Evolutionary conservation across 441 rosid genomes (phyloP).

Genomic region (Raphanus hybrid): DNA sequence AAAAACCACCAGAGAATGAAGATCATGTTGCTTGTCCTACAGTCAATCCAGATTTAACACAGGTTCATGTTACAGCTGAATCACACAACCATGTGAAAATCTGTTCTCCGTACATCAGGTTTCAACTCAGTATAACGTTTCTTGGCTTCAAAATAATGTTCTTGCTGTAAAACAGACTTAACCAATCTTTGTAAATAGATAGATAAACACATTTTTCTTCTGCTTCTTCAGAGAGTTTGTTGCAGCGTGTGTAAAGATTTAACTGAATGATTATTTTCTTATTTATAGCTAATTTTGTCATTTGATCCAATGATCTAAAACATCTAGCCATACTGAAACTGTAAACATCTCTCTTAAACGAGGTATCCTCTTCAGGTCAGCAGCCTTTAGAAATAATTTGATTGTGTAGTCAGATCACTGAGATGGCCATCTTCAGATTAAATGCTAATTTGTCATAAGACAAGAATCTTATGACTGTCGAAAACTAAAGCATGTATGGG

Average conservation of each 20-base stretch:
- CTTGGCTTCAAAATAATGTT: neutral
- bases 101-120: slow-evolving; percentile 12
- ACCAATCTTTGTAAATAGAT: neutral
- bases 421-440: neutral
- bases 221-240: neutral
- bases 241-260: neutral
- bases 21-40: neutral
- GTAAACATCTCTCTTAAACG: too few species aligned
- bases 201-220: neutral
- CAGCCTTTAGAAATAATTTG: neutral
- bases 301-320: neutral
- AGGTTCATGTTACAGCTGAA: too few species aligned
- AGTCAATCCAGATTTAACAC: neutral
- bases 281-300: neutral
- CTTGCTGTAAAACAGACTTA: neutral
- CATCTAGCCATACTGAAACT: too few species aligned
- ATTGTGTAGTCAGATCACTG: neutral
- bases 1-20: neutral
- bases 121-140: neutral
- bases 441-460: neutral
- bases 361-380: neutral
- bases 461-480: neutral
- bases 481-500: too few species aligned
- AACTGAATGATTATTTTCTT: neutral
- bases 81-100: neutral